Conservation (phyloP, 495 filamentous ascomycete genomes). For the Trichoderma parareesei region DNA sequence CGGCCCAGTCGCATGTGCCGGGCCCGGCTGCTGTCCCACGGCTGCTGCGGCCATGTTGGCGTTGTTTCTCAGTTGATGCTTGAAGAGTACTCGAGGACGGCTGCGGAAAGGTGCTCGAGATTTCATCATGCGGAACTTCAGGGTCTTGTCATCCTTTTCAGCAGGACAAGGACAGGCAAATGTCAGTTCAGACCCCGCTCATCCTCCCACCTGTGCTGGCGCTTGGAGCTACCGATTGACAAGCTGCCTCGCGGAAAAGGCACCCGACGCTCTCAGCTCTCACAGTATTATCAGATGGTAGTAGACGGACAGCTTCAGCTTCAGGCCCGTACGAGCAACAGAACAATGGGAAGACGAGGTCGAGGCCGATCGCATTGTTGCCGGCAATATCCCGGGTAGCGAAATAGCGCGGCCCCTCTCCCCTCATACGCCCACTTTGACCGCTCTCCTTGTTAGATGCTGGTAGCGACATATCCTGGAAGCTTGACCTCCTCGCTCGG, state of each 20-base stretch:
- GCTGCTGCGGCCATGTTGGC: background rate
- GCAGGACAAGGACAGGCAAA: background rate
- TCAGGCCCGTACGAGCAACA: background rate
- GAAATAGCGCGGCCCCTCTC: background rate
- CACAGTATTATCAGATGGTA: background rate
- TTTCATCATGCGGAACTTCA: background rate
- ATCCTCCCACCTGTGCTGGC: background rate
- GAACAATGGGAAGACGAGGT: background rate
- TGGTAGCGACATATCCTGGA: background rate
- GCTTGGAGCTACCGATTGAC: background rate
- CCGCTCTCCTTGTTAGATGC: background rate
- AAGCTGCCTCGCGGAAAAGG: background rate
- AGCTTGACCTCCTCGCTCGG: background rate
- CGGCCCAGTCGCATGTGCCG: background rate
- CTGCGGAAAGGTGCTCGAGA: conserved; percentile 4
- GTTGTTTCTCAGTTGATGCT: conserved; percentile 4
- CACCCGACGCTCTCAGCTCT: background rate
- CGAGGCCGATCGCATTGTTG: background rate
- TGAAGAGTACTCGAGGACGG: conserved; percentile 5
- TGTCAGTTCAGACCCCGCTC: background rate
- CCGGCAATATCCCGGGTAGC: conserved; percentile 8
- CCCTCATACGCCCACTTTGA: background rate
- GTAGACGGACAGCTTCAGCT: too few relatives aligned
- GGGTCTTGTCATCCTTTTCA: background rate
- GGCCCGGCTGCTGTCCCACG: conserved; percentile 7